phyloP scores from a whole-genome alignment of 73 alveolate genomes.

The Stentor roeselii region DNA sequence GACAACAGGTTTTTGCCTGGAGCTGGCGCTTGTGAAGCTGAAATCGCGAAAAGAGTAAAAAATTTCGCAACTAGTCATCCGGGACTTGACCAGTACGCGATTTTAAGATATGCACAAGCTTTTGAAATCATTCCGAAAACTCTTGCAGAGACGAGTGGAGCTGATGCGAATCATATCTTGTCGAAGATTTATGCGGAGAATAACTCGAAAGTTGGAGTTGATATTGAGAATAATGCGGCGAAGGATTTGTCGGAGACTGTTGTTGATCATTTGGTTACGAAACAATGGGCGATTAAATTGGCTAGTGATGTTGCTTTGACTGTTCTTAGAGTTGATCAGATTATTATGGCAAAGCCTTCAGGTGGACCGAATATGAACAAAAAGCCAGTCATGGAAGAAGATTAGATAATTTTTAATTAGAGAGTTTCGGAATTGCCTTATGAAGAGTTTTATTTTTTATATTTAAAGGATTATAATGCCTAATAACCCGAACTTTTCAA shows the following conservation, averaged over 20 bases:
- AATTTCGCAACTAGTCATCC: slow-evolving; percentile 57
- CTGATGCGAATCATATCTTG: slow-evolving; percentile 86
- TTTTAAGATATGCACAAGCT: slow-evolving; percentile 94
- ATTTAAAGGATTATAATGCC: not conserved
- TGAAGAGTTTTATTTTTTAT: not conserved
- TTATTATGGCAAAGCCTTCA: slow-evolving; percentile 42
- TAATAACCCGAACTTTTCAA: not conserved
- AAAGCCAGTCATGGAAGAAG: slow-evolving; percentile 18
- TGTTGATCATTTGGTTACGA: slow-evolving; percentile 89
- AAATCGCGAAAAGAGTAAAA: slow-evolving; percentile 55
- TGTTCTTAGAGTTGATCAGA: slow-evolving; percentile 88
- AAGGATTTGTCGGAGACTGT: slow-evolving; percentile 66
- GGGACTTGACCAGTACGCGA: slow-evolving; percentile 95
- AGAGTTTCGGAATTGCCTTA: not conserved
- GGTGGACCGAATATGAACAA: slow-evolving; percentile 9
- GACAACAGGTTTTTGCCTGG: slow-evolving; percentile 60
- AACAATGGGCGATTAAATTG: slow-evolving; percentile 95
- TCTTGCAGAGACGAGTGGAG: slow-evolving; percentile 96
- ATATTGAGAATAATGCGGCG: slow-evolving; percentile 77
- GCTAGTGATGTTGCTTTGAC: slow-evolving; percentile 96
- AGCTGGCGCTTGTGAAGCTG: slow-evolving; percentile 82
- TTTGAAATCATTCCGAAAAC: slow-evolving; percentile 97
- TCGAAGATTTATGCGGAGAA: slow-evolving; percentile 89
- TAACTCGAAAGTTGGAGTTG: slow-evolving; percentile 71
- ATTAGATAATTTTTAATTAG: not conserved